Conservation (phyloP, 768 basidiomycete genomes). For the Tricholoma sp. region DNA sequence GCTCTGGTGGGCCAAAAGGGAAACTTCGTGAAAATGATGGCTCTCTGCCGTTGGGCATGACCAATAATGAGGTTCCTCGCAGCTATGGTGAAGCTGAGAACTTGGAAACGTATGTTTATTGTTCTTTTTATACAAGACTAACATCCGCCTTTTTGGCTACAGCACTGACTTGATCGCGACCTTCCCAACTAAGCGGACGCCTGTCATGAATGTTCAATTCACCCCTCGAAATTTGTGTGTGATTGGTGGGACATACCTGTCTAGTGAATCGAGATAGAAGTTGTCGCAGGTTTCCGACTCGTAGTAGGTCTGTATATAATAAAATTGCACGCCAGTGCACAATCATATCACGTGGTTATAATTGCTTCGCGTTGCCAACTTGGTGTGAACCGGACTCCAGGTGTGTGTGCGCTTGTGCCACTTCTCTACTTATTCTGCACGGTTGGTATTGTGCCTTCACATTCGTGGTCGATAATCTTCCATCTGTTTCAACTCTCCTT, state of each 20-base stretch:
- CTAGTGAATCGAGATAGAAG: slow-evolving; percentile 48
- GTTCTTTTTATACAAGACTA: not conserved
- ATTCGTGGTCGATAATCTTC: not conserved
- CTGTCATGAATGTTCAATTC: slow-evolving; percentile 88
- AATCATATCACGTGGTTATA: slow-evolving; percentile 1
- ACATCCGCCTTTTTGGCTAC: slow-evolving; percentile 7
- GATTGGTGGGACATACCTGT: slow-evolving; percentile 70
- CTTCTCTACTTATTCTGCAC: not conserved
- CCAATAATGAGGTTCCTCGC: slow-evolving; percentile 17
- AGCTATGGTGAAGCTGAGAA: slow-evolving; percentile 50
- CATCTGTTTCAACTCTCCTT: not conserved
- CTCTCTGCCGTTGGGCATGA: slow-evolving; percentile 8
- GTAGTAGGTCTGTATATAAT: too few species aligned
- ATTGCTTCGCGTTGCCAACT: slow-evolving; percentile 1
- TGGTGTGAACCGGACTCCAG: not conserved
- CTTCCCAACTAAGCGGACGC: slow-evolving; percentile 94
- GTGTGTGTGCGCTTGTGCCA: not conserved
- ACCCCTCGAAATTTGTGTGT: slow-evolving; percentile 93
- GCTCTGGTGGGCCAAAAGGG: slow-evolving; percentile 55
- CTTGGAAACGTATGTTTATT: slow-evolving; percentile 61
- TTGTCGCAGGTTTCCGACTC: not conserved
- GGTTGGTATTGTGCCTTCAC: not conserved
- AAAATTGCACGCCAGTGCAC: too few species aligned
- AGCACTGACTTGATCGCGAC: slow-evolving; percentile 86
- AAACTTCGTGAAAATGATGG: slow-evolving; percentile 57